Percentiles rank a stretch among this genome's conserved stretches.
These are phyloP conservation scores for Chytriomyces hyalinus DNA, from an alignment of 192 early-diverging fungal species.

Conservation along the genomic window DNA sequence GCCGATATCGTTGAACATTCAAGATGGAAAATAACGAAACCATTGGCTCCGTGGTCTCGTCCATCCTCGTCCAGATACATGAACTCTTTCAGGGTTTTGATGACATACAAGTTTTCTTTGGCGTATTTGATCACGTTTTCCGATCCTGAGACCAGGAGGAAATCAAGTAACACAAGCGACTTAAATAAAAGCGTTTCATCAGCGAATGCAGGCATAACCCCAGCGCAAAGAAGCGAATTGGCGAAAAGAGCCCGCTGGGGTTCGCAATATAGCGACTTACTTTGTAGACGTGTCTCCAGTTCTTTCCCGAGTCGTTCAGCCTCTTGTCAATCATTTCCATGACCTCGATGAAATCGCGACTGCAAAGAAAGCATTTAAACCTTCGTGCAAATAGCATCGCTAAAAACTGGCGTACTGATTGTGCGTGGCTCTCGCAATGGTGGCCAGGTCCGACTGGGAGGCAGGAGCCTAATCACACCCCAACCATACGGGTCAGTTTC, in stretches of 20 bases:
- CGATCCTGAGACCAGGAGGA: slow-evolving; percentile 82
- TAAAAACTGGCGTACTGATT: slow-evolving; percentile 70
- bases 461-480: slow-evolving; percentile 62
- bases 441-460: slow-evolving; percentile 76
- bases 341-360: slow-evolving; percentile 90
- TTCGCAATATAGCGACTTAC: slow-evolving; percentile 44
- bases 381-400: background rate
- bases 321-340: slow-evolving; percentile 99
- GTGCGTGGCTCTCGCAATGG: slow-evolving; percentile 83
- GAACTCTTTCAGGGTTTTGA: slow-evolving; percentile 97
- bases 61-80: slow-evolving; percentile 93
- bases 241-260: background rate
- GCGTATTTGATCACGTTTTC: slow-evolving; percentile 86
- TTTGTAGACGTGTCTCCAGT: slow-evolving; percentile 99
- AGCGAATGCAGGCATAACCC: background rate
- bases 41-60: slow-evolving; percentile 88
- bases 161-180: slow-evolving; percentile 79
- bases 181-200: background rate
- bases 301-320: slow-evolving; percentile 95
- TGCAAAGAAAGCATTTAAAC: slow-evolving; percentile 27
- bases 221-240: too few relatives aligned
- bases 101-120: slow-evolving; percentile 86
- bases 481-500: background rate
- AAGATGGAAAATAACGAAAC: slow-evolving; percentile 44
- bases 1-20: background rate